Evolutionary conservation across 2,329 filamentous ascomycete species (phyloP), one percentile per base, ranked within the genome.

Genomic region (Monilinia fructigena): DNA sequence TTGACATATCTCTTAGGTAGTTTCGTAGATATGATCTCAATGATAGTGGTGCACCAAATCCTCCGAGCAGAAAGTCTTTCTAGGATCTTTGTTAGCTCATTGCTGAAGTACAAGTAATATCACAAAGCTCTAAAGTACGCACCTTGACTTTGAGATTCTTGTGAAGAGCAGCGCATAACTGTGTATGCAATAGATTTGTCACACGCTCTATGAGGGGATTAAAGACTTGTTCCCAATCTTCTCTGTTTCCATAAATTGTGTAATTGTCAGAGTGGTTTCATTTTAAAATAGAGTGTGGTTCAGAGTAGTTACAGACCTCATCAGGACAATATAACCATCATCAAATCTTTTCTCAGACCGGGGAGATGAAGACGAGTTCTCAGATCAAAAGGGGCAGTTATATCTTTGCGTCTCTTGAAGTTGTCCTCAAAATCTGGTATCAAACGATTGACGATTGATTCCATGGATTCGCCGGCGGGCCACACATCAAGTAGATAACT

Each of bases 31-130:
- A 60, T 11, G 42, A 54, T 10, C 47, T 35, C 35, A 65, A 28
- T 8, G 70, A 70, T 23, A 69, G 71, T 11, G 69, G 67, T 10
- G 53, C 66, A 2, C 68, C 70, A 67, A 73, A 73, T 67, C 73
- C 69, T 14, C 71, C 70, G 12, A 72, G 65, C 10, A 73, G 54
- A 18, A 70, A 70, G 3, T 72, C 69, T 68, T 70, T 73, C 71
- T 72, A 18, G 2, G 4, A 16, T 1, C 5, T 23, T 6, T n/a
- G 16, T 58, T 50, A 64, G 28, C 47, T 20, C 8, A 38, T 50
- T 38, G 3, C 31, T 6, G 0, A 45, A n/a, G 16, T 40, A 26
- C 40, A 23, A 10, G 2, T 14, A 26, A 2, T 20, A 26, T 38
- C 8, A 5, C 14, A 4, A 40, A 48, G 18, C 12, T 7, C 16